phyloP scores from a whole-genome alignment of 1,284 basidiomycete genomes.

The Bjerkandera adusta region DNA sequence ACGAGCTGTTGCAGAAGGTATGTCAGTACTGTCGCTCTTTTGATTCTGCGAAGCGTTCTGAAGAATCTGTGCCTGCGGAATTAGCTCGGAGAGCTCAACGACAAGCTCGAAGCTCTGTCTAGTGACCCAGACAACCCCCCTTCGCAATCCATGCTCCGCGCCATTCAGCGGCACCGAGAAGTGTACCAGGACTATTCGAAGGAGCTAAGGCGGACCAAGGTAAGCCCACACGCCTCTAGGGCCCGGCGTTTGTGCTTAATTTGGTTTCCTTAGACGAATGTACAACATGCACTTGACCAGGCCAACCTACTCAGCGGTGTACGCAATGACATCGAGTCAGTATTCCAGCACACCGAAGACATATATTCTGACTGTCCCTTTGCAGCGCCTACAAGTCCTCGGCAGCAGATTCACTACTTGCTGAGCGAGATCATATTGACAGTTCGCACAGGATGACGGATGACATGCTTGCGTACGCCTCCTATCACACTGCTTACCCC shows the following conservation, averaged over 20 bases:
- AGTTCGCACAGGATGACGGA: slow-evolving; percentile 95
- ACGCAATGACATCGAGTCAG: slow-evolving; percentile 92
- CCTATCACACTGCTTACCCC: slow-evolving; percentile 8
- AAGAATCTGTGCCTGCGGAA: slow-evolving; percentile 5
- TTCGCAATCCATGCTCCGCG: slow-evolving; percentile 83
- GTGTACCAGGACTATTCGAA: slow-evolving; percentile 85
- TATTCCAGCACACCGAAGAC: slow-evolving; percentile 15
- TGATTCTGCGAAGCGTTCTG: not conserved
- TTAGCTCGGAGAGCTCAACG: slow-evolving; percentile 83
- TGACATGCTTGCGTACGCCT: slow-evolving; percentile 78
- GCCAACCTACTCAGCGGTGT: slow-evolving; percentile 90
- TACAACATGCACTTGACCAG: slow-evolving; percentile 83
- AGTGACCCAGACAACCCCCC: slow-evolving; percentile 74
- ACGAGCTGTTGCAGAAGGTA: slow-evolving; percentile 87
- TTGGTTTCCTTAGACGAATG: slow-evolving; percentile 55
- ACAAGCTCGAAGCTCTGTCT: slow-evolving; percentile 67
- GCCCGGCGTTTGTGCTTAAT: not conserved
- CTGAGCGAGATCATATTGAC: slow-evolving; percentile 88
- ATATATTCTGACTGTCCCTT: not conserved
- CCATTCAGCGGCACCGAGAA: slow-evolving; percentile 89
- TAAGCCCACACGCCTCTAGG: slow-evolving; percentile 34
- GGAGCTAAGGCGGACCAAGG: slow-evolving; percentile 85
- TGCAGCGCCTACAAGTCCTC: slow-evolving; percentile 84
- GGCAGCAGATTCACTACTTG: slow-evolving; percentile 83
- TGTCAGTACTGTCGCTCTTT: not conserved